Evolutionary conservation across 768 basidiomycete species (phyloP), one percentile per base, ranked within the genome.

Genomic region (Krasilnikovozyma curviuscula): DNA sequence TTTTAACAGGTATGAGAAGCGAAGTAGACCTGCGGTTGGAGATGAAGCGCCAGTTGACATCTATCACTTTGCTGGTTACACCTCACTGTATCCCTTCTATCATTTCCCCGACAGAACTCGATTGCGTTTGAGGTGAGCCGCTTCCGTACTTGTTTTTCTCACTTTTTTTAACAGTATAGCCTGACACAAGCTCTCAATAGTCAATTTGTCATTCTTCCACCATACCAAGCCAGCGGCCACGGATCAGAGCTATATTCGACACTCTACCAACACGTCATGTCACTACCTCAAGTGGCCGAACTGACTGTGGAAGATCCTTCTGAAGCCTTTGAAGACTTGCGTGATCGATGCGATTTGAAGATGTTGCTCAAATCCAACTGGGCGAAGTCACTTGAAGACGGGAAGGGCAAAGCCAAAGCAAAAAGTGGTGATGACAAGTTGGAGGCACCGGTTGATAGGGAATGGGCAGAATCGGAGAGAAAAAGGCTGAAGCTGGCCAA

Each of bases 41-140:
- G 55, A 10, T 34, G 38, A 24, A 13, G 10, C 29, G 50, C 54
- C 19, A 68, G 73, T 7, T 66, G 71, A 69, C 70, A 75, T 78
- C 5, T 91, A 93, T 64, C 91, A 95, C 66, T 93, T 97, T 56
- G 73, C 81, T 40, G 91, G 91, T 9, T 98, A 91, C 64, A 82
- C 85, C 3, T 85, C 88, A 1, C 70, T 97, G 32, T 97, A 89
- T 62, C 82, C 83, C 16, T 98, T 98, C 66, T 93, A 86, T 67
- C 81, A 79, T 64, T 97, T 81, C 66, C 93, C 93, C 5, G 91
- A 93, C 60, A 81, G 73, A 59, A 75, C 81, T 48, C 76, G 93
- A 27, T 59, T 95, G 62, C 73, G 93, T 54, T 67, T 97, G 48
- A 88, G 86, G 83, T 83, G 48, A 42, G 71, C 55, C 9, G n/a